phyloP scores from a whole-genome alignment of 2,329 filamentous ascomycete species.

The Amauroascus niger region DNA sequence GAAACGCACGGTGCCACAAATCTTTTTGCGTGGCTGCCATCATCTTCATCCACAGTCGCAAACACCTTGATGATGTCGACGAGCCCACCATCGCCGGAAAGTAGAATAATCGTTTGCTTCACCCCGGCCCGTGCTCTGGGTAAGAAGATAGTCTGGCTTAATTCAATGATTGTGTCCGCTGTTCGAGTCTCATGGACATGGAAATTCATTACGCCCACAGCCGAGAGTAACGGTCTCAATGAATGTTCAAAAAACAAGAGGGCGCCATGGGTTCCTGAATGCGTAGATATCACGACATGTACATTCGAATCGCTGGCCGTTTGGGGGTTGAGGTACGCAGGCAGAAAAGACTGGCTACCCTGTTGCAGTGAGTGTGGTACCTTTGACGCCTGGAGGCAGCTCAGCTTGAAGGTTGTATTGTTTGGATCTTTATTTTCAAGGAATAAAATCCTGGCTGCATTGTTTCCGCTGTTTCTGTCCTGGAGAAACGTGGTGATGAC shows the following conservation, averaged over 20 bases:
- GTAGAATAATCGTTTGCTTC: conserved; percentile 58
- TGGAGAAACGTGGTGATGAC: not conserved
- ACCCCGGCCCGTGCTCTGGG: conserved; percentile 40
- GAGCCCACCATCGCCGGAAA: conserved; percentile 81
- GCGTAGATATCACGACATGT: conserved; percentile 59
- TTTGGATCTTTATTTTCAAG: not conserved
- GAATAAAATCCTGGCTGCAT: not conserved
- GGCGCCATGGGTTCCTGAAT: conserved; percentile 54
- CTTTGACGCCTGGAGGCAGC: not conserved
- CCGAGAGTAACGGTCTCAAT: conserved; percentile 47
- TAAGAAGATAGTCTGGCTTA: conserved; percentile 46
- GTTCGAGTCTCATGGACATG: conserved; percentile 54
- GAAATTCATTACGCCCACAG: conserved; percentile 42
- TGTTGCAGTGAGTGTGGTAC: not conserved
- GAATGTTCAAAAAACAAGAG: conserved; percentile 46
- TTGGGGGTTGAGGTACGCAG: not conserved
- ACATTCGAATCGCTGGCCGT: conserved; percentile 18
- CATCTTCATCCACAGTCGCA: conserved; percentile 21
- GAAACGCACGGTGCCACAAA: conserved; percentile 47
- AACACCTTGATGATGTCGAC: conserved; percentile 71
- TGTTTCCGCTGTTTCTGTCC: not conserved
- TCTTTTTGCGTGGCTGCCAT: conserved; percentile 15
- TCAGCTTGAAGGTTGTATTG: not conserved
- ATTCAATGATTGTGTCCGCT: conserved; percentile 52
- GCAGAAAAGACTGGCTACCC: no score